Conservation (phyloP, 805 yeast genomes). For the Schizosaccharomyces lindneri region DNA sequence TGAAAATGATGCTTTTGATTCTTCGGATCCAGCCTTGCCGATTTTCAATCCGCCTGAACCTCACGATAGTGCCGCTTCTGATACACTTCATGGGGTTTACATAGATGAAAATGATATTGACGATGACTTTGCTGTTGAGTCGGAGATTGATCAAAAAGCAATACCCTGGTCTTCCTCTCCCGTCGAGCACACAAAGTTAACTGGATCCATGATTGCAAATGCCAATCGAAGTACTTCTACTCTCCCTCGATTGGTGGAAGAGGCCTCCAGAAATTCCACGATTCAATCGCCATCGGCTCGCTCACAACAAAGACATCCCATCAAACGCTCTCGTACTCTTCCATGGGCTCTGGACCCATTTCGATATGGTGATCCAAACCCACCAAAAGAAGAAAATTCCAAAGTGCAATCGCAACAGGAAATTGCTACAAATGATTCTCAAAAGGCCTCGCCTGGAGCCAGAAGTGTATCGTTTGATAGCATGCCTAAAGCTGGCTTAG, state of each 20-base stretch:
- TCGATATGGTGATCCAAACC: background rate
- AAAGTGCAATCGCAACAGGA: background rate
- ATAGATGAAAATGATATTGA: constrained; percentile 2
- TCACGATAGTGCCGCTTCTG: background rate
- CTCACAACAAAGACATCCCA: background rate
- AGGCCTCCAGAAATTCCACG: background rate
- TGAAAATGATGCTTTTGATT: background rate
- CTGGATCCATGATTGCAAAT: background rate
- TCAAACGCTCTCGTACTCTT: background rate
- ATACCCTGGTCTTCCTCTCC: background rate
- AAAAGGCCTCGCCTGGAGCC: background rate
- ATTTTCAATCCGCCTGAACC: background rate
- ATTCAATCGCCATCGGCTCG: background rate
- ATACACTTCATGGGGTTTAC: background rate
- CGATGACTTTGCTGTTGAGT: background rate
- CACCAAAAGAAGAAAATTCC: background rate
- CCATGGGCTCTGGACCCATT: background rate
- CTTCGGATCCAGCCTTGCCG: background rate
- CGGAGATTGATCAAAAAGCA: background rate
- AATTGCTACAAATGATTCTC: background rate
- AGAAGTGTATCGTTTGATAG: background rate
- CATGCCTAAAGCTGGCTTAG: background rate
- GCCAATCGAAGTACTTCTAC: background rate
- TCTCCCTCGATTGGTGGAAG: background rate
- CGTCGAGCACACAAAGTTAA: background rate